phyloP scores from a whole-genome alignment of 306 rosid species.

The Quercus mongolica region DNA sequence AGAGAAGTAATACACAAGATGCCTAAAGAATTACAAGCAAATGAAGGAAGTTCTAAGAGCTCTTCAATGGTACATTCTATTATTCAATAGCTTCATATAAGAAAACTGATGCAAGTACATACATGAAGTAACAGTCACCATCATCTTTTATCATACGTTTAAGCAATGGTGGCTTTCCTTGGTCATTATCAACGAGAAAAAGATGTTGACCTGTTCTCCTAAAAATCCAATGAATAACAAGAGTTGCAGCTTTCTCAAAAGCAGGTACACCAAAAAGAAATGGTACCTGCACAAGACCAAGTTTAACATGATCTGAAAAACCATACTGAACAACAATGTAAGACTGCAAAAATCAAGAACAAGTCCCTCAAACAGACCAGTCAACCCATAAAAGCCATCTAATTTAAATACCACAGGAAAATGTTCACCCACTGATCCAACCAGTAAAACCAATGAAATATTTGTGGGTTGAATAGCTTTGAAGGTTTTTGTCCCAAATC shows the following conservation, averaged over 20 bases:
- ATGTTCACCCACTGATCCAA: no score
- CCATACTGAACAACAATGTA: background rate
- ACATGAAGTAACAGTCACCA: conserved; percentile 71
- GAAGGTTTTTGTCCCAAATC: no score
- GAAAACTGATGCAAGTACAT: conserved; percentile 30
- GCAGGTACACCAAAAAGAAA: conserved; percentile 94
- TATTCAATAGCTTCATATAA: background rate
- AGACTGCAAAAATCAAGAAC: no score
- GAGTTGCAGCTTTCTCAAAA: conserved; percentile 71
- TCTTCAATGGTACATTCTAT: background rate
- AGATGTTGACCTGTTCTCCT: conserved; percentile 98
- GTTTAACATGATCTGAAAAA: background rate
- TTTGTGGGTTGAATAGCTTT: no score
- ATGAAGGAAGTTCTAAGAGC: no score
- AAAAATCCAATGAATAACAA: conserved; percentile 80
- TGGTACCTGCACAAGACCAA: conserved; percentile 65
- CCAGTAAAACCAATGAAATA: no score
- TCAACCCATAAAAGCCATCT: no score
- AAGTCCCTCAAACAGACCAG: no score
- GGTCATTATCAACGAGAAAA: conserved; percentile 75
- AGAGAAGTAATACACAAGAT: no score
- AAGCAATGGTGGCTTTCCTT: conserved; percentile 91
- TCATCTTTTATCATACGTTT: conserved; percentile 78
- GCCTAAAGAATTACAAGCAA: no score
- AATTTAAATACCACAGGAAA: no score